Evolutionary conservation across 225 moss, liverwort and hornwort genomes (phyloP).

Genomic region (Lunularia cruciata): DNA sequence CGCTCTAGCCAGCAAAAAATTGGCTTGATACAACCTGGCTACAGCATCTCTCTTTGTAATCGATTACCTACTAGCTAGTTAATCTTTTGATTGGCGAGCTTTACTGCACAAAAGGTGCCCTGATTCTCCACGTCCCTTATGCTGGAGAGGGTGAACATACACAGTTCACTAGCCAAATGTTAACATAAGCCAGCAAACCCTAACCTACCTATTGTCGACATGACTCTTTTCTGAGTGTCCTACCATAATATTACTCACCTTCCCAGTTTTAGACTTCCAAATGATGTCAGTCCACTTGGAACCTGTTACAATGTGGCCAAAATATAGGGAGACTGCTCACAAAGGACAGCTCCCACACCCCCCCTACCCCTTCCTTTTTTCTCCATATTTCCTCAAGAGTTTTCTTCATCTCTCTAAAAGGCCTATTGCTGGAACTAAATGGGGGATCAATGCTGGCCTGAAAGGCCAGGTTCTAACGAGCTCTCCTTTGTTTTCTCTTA

Average conservation of each 20-base stretch:
- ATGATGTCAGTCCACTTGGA: conserved; percentile 30
- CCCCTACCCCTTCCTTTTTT: conserved; percentile 22
- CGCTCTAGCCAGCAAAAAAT: conserved; percentile 93
- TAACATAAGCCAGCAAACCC: conserved; percentile 30
- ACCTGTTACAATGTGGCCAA: conserved; percentile 37
- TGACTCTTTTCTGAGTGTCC: conserved; percentile 23
- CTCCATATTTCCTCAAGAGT: conserved; percentile 31
- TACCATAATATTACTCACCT: conserved; percentile 34
- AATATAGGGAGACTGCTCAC: conserved; percentile 35
- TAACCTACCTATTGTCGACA: conserved; percentile 36
- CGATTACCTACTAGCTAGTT: conserved; percentile 47
- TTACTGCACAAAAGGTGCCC: conserved; percentile 57
- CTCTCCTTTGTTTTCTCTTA: conserved; percentile 45
- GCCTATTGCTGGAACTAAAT: conserved; percentile 41
- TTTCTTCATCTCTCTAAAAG: conserved; percentile 31
- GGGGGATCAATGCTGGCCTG: conserved; percentile 43
- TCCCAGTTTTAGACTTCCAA: conserved; percentile 24
- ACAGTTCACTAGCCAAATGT: conserved; percentile 34
- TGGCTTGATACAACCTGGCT: conserved; percentile 98
- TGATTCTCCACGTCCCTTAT: conserved; percentile 32
- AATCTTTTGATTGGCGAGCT: conserved; percentile 52
- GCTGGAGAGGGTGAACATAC: conserved; percentile 40
- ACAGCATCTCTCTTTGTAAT: conserved; percentile 50
- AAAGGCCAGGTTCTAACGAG: conserved; percentile 52
- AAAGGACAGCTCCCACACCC: conserved; percentile 23